Evolutionary conservation across 352 stramenopile genomes (phyloP).

Genomic region (Pythium biforme): DNA sequence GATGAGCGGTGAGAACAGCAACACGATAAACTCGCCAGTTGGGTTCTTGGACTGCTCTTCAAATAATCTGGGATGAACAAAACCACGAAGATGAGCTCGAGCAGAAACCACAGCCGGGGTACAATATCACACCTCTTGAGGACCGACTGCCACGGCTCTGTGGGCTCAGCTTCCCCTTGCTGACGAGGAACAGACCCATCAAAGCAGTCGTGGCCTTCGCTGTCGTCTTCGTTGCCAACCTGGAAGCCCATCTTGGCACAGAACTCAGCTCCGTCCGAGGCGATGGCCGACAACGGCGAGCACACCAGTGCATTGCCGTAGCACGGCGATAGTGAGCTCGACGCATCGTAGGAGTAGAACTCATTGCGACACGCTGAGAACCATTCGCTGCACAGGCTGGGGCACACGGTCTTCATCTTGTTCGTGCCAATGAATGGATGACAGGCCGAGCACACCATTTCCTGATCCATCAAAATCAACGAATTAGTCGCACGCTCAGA

Average conservation of each 20-base stretch:
- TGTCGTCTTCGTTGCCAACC: constrained; percentile 58
- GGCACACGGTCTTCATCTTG: constrained; percentile 73
- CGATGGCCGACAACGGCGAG: constrained; percentile 65
- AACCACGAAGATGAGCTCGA: too few relatives aligned
- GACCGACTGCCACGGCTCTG: constrained; percentile 52
- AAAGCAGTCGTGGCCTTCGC: constrained; percentile 77
- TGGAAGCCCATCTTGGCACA: constrained; percentile 82
- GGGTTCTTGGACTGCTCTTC: constrained; percentile 72
- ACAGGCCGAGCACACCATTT: constrained; percentile 80
- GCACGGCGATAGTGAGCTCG: constrained; percentile 63
- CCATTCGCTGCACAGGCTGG: constrained; percentile 75
- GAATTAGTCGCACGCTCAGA: too few relatives aligned
- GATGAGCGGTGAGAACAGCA: constrained; percentile 56
- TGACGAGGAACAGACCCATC: constrained; percentile 70
- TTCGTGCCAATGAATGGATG: constrained; percentile 77
- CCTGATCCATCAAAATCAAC: constrained; percentile 36
- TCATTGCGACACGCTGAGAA: constrained; percentile 65
- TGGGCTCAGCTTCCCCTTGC: constrained; percentile 51
- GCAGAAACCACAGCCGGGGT: not conserved
- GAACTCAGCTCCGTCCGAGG: constrained; percentile 53
- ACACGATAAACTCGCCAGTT: constrained; percentile 60
- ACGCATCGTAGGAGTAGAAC: constrained; percentile 67
- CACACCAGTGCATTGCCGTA: constrained; percentile 84
- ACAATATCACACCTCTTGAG: constrained; percentile 34
- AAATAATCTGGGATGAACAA: constrained; percentile 37